phyloP scores from a whole-genome alignment of 352 stramenopile species.

The Pelagophyceae sp. region DNA sequence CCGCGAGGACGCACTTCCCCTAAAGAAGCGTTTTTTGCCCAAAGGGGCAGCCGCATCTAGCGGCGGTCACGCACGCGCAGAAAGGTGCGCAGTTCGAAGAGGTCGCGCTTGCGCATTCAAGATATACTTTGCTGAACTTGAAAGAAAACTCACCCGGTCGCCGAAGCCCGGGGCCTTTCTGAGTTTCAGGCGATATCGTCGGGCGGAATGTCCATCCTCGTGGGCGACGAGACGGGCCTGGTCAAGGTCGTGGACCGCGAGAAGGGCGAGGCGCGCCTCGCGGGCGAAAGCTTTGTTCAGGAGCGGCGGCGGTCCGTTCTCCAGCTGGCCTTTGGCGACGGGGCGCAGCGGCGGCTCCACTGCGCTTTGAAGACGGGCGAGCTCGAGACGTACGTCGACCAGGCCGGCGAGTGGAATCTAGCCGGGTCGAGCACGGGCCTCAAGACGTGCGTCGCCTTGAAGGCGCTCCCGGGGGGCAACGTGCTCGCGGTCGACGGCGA shows the following conservation, averaged over 20 bases:
- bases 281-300: conserved; percentile 44
- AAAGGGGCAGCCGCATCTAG: no score
- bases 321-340: conserved; percentile 51
- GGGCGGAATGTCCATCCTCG: conserved; percentile 54
- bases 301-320: conserved; percentile 46
- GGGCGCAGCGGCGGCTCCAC: conserved; percentile 40
- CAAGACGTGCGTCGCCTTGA: background rate
- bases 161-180: no score
- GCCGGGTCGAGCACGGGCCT: background rate
- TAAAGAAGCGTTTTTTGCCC: no score
- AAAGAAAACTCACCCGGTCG: no score
- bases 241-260: conserved; percentile 67
- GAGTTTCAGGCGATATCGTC: no score
- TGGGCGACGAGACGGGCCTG: conserved; percentile 65
- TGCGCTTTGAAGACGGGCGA: conserved; percentile 4
- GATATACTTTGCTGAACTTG: no score
- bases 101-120: no score
- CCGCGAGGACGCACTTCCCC: no score
- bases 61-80: no score
- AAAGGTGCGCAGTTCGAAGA: no score
- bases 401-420: background rate
- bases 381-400: background rate
- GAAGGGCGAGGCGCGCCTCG: conserved; percentile 53
- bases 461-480: no score
- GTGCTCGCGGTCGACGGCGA: no score